Base-by-base conservation (phyloP, 805 yeast genomes). In the Candida hungchunana region DNA sequence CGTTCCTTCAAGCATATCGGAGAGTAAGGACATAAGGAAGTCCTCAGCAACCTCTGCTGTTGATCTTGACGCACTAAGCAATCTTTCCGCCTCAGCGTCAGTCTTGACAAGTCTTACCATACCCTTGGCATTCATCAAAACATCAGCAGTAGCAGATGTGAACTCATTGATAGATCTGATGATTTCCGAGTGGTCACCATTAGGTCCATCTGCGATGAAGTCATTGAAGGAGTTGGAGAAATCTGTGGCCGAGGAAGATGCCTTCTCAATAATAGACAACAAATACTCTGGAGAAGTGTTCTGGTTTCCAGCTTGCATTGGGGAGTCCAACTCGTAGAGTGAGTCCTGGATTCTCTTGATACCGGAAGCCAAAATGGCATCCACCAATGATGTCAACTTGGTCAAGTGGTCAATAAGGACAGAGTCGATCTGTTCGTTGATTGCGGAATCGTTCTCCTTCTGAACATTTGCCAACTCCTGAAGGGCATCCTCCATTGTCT, bases 271-370 rank as follows among this genome's bases (percentile, higher is more conserved):
- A 26, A 84, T 64, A 0, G 90, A 79, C 23, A 79, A 63, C 16
- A 82, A 59, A 48, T 75, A 80, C 45, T 74, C 79, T 3, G 90
- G 84, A 0, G 90, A 74, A 2, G 93, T 70, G 55, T 78, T 79
- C 46, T 78, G 76, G 54, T 83, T 84, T 37, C 93, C 93, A 4
- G 87, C 85, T 58, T 82, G 86, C 75, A 82, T 75, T 20, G 93
- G 85, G 5, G 89, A 80, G 37, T 77, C 80, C 42, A 85, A 64
- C 49, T 80, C 87, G 51, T 74, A 80, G 26, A 73, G 63, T 0
- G 82, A 63, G 46, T 82, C 86, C 59, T 87, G 94, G 35, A 87
- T 70, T 34, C 87, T 68, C 42, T 77, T 77, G 18, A 82, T 74
- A 29, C 84, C 86, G 45, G 83, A 73, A 16, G 66, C 68, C 42